Evolutionary conservation across 352 stramenopile genomes (phyloP), one percentile per base, ranked within the genome.

Genomic region (Phytophthora kernoviae): DNA sequence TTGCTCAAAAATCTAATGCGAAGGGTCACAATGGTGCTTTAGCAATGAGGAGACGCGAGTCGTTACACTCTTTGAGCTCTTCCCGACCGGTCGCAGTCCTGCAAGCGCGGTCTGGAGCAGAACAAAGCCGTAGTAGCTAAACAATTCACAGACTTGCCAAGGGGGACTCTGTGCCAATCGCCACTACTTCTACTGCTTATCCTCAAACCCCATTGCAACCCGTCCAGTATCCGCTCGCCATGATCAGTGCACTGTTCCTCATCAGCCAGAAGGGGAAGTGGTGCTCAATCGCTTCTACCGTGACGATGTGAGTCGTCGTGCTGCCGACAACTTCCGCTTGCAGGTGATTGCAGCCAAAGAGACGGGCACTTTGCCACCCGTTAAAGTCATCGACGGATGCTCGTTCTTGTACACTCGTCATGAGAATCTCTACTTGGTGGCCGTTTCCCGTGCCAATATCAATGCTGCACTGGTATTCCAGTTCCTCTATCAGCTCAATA

Each of bases 391-490:
- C 65, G 96, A 99, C 49, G 96, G 96, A 39, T 98, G 91, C 70
- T 98, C 94, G 42, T 99, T 99, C 80, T 73, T 99, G 14, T 99
- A 99, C 79, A 98, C 94, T 22, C 88, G 96, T 45, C 96, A 98
- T 55, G 86, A 98, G 56, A 98, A 99, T 63, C 90, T 99, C 51
- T 99, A 98, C 74, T 94, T 99, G 70, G 97, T 99, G 36, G 97
- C 96, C 4, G 83, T 99, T 49, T 99, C 97, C 5, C 84, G 96
- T 39, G 94, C 87, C 58, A 99, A 99, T 69, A 97, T 98, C 56
- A 99, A 99, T 75, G 96, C 95, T 1, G 81, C 93, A 1, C 78
- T 99, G 37, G 93, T 98, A 15, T 98, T 98, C 74, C 94, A 98
- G 81, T 98, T 97, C 65, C 77, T 99, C 2, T 98, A 96, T 76